Percentiles rank a stretch among this genome's conserved stretches.
These are phyloP conservation scores for Fusarium brachygibbosum DNA, from an alignment of 2,329 filamentous ascomycete species.

Conservation along the genomic window DNA sequence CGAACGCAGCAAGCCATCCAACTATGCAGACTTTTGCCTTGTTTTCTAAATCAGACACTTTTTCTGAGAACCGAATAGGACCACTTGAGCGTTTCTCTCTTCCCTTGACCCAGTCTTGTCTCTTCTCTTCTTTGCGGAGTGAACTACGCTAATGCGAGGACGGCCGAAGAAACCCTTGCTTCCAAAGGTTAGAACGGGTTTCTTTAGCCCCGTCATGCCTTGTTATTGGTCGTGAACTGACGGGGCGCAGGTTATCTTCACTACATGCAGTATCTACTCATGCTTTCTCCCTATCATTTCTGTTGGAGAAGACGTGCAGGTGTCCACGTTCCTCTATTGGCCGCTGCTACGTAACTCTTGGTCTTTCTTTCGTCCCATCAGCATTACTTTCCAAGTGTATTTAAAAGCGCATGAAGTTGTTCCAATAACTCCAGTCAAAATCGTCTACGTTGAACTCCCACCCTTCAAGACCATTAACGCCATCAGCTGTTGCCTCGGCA, in stretches of 20 bases:
- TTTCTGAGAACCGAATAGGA: background rate
- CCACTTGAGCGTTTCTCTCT: background rate
- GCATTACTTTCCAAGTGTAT: too few species aligned
- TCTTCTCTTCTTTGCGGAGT: background rate
- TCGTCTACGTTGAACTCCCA: conserved; percentile 14
- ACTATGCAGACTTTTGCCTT: background rate
- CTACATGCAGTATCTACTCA: too few species aligned
- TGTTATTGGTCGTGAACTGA: too few species aligned
- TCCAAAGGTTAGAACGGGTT: background rate
- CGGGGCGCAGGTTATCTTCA: too few species aligned
- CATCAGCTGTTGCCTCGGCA: background rate
- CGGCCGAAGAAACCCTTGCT: background rate
- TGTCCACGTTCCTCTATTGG: background rate
- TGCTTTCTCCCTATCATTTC: too few species aligned
- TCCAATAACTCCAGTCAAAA: conserved; percentile 44
- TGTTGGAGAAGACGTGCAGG: too few species aligned
- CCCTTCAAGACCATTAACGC: background rate
- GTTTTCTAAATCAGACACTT: background rate
- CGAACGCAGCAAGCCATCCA: fast-evolving
- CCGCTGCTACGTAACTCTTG: too few species aligned
- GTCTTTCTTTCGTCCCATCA: too few species aligned
- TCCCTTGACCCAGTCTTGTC: background rate
- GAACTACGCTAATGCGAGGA: conserved; percentile 33
- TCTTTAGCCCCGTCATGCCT: background rate
- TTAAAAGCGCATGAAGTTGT: conserved; percentile 38